These are phyloP conservation scores for Rhododendron vialii DNA, from an alignment of 148 eudicot species.

Conservation along the genomic window DNA sequence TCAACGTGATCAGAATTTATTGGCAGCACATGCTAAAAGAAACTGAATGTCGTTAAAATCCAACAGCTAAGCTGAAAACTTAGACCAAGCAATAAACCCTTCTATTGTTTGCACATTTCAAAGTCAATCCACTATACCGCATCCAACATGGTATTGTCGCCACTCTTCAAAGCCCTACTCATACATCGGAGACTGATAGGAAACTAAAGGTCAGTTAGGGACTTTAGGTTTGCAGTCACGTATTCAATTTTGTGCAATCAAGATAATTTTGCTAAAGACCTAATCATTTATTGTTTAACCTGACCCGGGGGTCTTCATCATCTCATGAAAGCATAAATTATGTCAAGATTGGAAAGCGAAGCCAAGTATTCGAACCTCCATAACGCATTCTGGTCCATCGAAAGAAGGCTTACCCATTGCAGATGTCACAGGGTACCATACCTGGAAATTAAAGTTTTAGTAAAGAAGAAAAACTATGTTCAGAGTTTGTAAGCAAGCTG, in stretches of 20 bases:
- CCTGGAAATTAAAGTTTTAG: conserved; percentile 34
- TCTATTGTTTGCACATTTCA: background rate
- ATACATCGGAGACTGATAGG: background rate
- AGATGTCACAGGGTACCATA: conserved; percentile 86
- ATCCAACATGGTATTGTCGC: background rate
- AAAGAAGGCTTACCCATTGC: conserved; percentile 84
- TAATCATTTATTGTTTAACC: background rate
- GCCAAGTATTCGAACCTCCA: conserved; percentile 50
- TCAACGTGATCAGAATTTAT: background rate
- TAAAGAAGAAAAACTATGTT: background rate
- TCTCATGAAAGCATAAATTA: background rate
- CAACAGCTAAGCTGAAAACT: conserved; percentile 6
- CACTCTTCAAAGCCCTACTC: background rate
- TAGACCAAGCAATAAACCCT: background rate
- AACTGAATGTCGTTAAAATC: background rate
- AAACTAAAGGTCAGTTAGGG: background rate
- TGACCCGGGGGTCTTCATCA: background rate
- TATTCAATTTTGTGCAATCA: background rate
- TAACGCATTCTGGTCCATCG: conserved; percentile 92
- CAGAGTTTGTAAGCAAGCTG: background rate
- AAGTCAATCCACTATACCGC: background rate
- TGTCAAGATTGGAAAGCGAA: background rate
- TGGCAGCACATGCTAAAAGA: background rate
- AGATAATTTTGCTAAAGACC: background rate
- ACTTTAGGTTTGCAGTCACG: background rate